Percentiles rank a stretch among this genome's conserved stretches.
Conservation (phyloP, 805 yeast genomes). For the Blastobotrys chiropterorum region DNA sequence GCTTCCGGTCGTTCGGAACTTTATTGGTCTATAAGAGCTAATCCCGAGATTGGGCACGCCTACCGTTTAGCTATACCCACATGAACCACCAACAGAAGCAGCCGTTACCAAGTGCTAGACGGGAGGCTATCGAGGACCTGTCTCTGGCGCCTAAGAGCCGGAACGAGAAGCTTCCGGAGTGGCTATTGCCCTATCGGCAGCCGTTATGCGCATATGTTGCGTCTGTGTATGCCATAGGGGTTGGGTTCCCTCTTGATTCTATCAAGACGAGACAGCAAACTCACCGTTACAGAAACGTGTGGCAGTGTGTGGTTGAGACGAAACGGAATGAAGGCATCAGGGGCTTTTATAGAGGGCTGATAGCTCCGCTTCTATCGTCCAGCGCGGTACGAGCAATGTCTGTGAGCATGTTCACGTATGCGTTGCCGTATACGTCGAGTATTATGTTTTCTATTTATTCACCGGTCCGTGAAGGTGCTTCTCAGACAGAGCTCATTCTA, state of each 20-base stretch:
- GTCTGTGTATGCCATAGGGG: slow-evolving; percentile 54
- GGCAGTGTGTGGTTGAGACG: slow-evolving; percentile 53
- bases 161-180: slow-evolving; percentile 8
- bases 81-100: neutral
- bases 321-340: slow-evolving; percentile 53
- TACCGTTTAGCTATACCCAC: too few relatives aligned
- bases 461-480: slow-evolving; percentile 10
- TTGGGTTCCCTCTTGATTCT: slow-evolving; percentile 86
- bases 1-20: neutral
- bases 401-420: slow-evolving; percentile 54
- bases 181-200: slow-evolving; percentile 37
- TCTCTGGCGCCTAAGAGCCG: neutral
- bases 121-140: neutral
- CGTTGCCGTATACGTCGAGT: slow-evolving; percentile 36
- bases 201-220: slow-evolving; percentile 59
- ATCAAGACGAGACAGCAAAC: slow-evolving; percentile 84
- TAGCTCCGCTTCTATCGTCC: slow-evolving; percentile 66
- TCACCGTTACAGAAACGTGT: slow-evolving; percentile 50
- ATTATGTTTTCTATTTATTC: slow-evolving; percentile 15
- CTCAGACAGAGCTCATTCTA: slow-evolving; percentile 5
- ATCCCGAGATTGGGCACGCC: neutral
- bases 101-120: neutral
- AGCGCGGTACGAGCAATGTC: slow-evolving; percentile 55
- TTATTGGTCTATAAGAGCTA: neutral
- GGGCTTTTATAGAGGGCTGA: slow-evolving; percentile 72